Conservation (phyloP, 2,329 filamentous ascomycete genomes). For the Dothidotthia symphoricarpi region DNA sequence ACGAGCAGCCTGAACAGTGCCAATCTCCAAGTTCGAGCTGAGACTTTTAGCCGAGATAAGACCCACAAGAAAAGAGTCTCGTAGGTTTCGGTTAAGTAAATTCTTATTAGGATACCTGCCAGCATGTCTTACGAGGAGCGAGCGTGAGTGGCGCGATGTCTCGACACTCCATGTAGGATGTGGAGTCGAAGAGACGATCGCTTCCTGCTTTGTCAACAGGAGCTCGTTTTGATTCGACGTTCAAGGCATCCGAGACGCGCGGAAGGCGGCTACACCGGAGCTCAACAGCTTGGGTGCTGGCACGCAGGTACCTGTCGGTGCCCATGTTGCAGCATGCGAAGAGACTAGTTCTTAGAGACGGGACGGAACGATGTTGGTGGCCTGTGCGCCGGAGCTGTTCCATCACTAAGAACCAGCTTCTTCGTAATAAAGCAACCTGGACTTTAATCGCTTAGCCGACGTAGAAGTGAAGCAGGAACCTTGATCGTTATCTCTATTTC, state of each 20-base stretch:
- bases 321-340: neutral
- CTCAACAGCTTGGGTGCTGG: neutral
- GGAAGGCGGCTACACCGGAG: neutral
- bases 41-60: neutral
- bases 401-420: too few relatives aligned
- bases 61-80: neutral
- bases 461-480: neutral
- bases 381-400: neutral
- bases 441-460: too few relatives aligned
- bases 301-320: neutral
- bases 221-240: neutral
- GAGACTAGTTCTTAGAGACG: too few relatives aligned
- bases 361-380: constrained; percentile 1
- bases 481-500: neutral
- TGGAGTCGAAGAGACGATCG: neutral
- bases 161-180: neutral
- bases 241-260: neutral
- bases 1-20: neutral
- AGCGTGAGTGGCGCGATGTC: neutral
- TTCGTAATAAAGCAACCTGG: too few relatives aligned
- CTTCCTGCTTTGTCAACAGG: neutral
- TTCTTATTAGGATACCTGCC: neutral
- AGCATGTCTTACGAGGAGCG: neutral
- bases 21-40: neutral
- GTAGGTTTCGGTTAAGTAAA: neutral